Base-by-base conservation (phyloP, 2,329 filamentous ascomycete species). In the Penicillium sp. region DNA sequence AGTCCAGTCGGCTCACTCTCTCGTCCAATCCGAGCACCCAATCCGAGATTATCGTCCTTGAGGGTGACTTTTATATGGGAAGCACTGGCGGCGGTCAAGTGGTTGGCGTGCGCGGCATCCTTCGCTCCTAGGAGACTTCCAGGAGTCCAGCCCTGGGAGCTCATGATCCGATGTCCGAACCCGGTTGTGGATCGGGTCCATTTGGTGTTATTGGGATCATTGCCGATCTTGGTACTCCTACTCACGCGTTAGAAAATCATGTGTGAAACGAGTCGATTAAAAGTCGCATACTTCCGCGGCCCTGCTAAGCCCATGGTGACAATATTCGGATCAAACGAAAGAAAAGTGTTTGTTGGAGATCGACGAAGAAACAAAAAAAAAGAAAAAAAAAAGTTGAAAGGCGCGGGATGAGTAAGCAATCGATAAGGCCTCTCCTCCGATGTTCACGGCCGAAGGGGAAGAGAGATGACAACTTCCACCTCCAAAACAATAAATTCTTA, bases 151-250 rank as follows among this genome's bases (percentile, higher is more conserved):
- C 94, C 94, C 70, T 97, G 92, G 17, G 89, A 82, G 50, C 88
- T 86, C 70, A 99, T 86, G 66, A 97, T 93, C 71, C 87, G 90
- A 74, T 96, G 93, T 66, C 94, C 94, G 74, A 94, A 97, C 54
- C 86, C 88, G 56, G 84, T 84, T 63, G 89, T 90, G 72, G 93
- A 89, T 69, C 88, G 87, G 56, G 89, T 87, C 94, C 94, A 99
- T 82, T 85, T 86, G 48, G 91, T 96, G 76, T 97, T 99, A 78
- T 97, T 97, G 8, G 94, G 94, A 77, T 99, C 94, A 73, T 89
- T 84, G 65, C 89, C 89, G 71, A 97, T 87, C 78, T 93, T 96
- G 48, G 82, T 82, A 67, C 78, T 81, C 68, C 83, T 86, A 66
- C 64, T 59, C 45, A 56, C 6, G n/a, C 17, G 51, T 57, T 42